These are phyloP conservation scores for Elsinoe necatrix DNA, from an alignment of 2,329 filamentous ascomycete species.

Conservation along the genomic window DNA sequence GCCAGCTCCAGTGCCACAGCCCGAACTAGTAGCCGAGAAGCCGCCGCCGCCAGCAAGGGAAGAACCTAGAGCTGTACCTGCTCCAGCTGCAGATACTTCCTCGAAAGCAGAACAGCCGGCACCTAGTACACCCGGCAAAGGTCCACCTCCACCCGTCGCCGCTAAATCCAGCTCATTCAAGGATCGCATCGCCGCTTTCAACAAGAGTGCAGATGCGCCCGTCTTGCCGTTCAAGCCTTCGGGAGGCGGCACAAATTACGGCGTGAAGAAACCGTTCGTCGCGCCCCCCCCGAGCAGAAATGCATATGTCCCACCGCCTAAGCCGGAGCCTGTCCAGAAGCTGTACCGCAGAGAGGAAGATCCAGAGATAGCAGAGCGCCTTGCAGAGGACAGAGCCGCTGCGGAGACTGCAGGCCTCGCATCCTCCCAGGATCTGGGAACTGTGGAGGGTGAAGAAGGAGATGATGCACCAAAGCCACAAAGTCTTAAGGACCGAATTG, in stretches of 20 bases:
- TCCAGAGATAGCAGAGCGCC: conserved; percentile 53
- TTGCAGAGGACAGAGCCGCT: conserved; percentile 56
- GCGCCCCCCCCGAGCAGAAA: conserved; percentile 88
- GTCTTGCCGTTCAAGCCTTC: conserved; percentile 82
- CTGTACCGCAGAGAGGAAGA: conserved; percentile 84
- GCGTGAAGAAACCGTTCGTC: conserved; percentile 91
- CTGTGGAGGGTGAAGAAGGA: conserved; percentile 44
- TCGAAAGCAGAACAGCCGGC: not conserved
- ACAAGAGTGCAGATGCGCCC: conserved; percentile 76
- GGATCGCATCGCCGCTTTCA: conserved; percentile 95
- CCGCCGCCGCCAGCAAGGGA: conserved; percentile 23
- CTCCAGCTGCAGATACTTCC: conserved; percentile 31
- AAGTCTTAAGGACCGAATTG: conserved; percentile 91
- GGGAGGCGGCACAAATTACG: conserved; percentile 57
- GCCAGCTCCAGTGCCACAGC: conserved; percentile 27
- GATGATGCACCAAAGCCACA: conserved; percentile 84
- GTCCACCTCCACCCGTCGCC: conserved; percentile 55
- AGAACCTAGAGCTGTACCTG: conserved; percentile 33
- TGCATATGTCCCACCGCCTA: conserved; percentile 74
- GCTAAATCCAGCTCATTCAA: conserved; percentile 83
- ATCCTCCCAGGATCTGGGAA: conserved; percentile 28
- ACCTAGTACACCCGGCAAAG: conserved; percentile 34
- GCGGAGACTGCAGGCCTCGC: conserved; percentile 59
- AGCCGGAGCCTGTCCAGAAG: conserved; percentile 58
- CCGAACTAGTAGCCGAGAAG: conserved; percentile 26